Evolutionary conservation across 768 basidiomycete species (phyloP).

Genomic region (Imleria badia): DNA sequence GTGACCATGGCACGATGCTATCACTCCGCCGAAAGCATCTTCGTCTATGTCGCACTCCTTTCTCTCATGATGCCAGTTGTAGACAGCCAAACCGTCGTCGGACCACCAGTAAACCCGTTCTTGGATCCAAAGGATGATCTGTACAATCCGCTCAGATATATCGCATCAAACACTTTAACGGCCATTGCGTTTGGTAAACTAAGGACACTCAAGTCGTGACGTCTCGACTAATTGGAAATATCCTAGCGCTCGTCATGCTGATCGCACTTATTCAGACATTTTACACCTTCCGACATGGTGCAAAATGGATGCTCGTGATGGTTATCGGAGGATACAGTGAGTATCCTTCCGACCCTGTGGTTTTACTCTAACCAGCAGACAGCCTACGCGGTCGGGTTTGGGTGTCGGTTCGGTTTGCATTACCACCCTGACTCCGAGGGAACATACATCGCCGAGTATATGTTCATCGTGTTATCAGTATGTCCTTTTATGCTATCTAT

Average conservation of each 20-base stretch:
- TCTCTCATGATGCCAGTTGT: not conserved
- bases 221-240: not conserved
- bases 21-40: not conserved
- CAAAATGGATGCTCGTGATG: constrained; percentile 61
- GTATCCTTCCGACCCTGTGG: constrained; percentile 14
- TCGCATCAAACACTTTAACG: constrained; percentile 52
- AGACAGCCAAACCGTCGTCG: not conserved
- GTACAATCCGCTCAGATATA: constrained; percentile 55
- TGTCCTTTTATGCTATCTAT: not conserved
- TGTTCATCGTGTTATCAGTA: constrained; percentile 60
- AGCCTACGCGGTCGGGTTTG: constrained; percentile 61
- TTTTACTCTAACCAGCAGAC: not conserved
- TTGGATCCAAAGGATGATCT: constrained; percentile 51
- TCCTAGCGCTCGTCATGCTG: constrained; percentile 33
- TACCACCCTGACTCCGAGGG: constrained; percentile 49
- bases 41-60: not conserved
- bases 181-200: constrained; percentile 47
- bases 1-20: constrained; percentile 1
- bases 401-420: constrained; percentile 55
- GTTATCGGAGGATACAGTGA: constrained; percentile 58
- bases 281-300: constrained; percentile 44
- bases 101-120: constrained; percentile 8
- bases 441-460: constrained; percentile 55
- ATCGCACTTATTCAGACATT: constrained; percentile 46
- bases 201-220: not conserved